Percentiles rank a stretch among this genome's conserved stretches.
phyloP scores from a whole-genome alignment of 2,329 filamentous ascomycete genomes.

The Dryadomyces quercivorus region DNA sequence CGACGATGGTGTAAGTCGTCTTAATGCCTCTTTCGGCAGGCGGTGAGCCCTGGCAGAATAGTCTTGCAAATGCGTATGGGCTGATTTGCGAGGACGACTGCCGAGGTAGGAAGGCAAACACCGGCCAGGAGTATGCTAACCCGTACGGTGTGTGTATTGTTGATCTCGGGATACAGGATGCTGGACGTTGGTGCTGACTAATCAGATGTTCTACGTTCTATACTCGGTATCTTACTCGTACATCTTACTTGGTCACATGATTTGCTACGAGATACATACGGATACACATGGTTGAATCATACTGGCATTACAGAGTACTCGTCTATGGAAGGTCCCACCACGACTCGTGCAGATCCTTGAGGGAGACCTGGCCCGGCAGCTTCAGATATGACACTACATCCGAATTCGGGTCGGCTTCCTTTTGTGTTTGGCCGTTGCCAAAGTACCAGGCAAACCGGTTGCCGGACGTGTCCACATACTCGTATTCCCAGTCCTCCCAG shows the following conservation, averaged over 20 bases:
- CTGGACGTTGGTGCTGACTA: no score
- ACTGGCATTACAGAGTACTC: neutral
- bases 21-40: neutral
- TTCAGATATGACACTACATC: constrained; percentile 31
- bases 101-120: no score
- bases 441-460: constrained; percentile 30
- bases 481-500: constrained; percentile 22
- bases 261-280: no score
- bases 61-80: no score
- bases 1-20: neutral
- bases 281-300: no score
- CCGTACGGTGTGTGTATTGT: no score
- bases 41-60: neutral
- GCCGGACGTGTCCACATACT: constrained; percentile 31
- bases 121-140: no score
- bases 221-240: no score
- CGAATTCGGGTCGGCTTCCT: constrained; percentile 24
- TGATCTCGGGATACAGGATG: no score
- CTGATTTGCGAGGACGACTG: no score
- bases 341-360: constrained; percentile 52
- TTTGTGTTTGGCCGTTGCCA: constrained; percentile 28
- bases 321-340: constrained; percentile 43
- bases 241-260: neutral
- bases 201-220: no score
- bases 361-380: constrained; percentile 40